Base-by-base conservation (phyloP, 2,329 filamentous ascomycete genomes). In the Madurella fahalii region DNA sequence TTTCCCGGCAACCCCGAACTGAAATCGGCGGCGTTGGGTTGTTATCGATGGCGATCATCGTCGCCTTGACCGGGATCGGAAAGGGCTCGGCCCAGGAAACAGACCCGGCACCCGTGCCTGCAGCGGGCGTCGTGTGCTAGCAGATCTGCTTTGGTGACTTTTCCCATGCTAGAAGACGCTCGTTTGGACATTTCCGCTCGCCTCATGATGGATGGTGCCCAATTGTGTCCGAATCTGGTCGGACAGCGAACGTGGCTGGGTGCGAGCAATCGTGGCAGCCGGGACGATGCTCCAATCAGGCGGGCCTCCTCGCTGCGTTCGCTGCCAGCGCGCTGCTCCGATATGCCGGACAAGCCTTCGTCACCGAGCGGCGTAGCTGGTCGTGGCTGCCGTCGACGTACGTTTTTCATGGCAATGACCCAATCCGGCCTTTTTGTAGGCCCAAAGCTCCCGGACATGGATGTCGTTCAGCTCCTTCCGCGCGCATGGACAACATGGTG, bases 191-290 rank as follows among this genome's bases (percentile, higher is more conserved):
- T 39, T 50, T 47, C 25, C 44, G 30, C 41, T 17, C 34, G 40
- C 43, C 52, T 53, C 54, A 47, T 59, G 49, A 53, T 50, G 50
- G 53, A 56, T 53, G 56, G n/a, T 58, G 53, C 53, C 58, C 56
- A 53, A 60, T 53, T 40, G 37, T 42, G 52, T 37, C 20, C 46
- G 43, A 40, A 51, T 53, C 56, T 56, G 58, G 53, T 57, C 53
- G 46, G 52, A 40, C 50, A 45, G 39, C 20, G 25, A 37, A 55
- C 51, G 54, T 57, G 57, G 54, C 57, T 57, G 54, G 52, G 18
- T 39, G 32, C 49, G 52, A 40, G 31, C 50, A 30, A 25, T 59
- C 54, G 52, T 54, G 57, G 51, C 51, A 59, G 52, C 54, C 39
- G 30, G 51, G 51, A 50, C 40, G 40, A 37, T 43, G 47, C 44